phyloP scores from a whole-genome alignment of 2,329 filamentous ascomycete genomes.

The Fusarium sp. region DNA sequence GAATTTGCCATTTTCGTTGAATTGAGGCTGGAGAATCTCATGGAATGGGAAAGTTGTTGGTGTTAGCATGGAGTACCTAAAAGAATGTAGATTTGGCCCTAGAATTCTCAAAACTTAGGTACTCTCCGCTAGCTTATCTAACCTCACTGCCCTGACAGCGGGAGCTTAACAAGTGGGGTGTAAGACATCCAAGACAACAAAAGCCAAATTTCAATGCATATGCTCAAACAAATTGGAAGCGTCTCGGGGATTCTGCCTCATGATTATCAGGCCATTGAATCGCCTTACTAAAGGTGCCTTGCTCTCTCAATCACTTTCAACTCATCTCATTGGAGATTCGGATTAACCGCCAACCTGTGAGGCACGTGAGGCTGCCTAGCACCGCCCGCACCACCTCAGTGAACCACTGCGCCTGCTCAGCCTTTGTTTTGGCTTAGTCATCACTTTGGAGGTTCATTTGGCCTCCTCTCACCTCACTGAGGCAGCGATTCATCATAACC shows the following conservation, averaged over 20 bases:
- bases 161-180: not conserved
- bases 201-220: not conserved
- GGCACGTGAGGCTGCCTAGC: not conserved
- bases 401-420: not conserved
- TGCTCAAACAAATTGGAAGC: not conserved
- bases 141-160: not conserved
- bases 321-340: not conserved
- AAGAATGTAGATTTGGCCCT: no score
- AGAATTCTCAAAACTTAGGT: not conserved
- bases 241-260: not conserved
- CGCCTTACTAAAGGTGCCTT: not conserved
- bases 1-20: not conserved
- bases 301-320: not conserved
- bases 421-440: not conserved
- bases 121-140: not conserved
- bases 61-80: not conserved
- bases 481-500: not conserved
- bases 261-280: not conserved
- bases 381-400: not conserved
- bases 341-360: not conserved
- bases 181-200: not conserved
- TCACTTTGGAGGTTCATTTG: not conserved
- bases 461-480: not conserved
- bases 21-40: not conserved
- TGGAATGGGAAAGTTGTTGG: not conserved